Evolutionary conservation across 2,329 filamentous ascomycete genomes (phyloP).

Genomic region (Exophiala aquamarina): DNA sequence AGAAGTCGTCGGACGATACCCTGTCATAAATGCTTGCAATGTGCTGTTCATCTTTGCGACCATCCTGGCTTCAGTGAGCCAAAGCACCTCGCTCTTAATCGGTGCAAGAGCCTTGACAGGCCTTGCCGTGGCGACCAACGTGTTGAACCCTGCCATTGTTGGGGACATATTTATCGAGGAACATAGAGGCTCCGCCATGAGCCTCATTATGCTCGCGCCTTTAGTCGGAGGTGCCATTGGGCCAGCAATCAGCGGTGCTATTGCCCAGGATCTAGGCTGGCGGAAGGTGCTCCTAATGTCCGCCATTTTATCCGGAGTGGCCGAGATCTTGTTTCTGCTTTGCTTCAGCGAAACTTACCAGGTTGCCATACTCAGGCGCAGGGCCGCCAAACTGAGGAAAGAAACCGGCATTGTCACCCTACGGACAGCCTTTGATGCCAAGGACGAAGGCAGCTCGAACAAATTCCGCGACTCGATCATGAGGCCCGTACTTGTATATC

Average conservation of each 20-base stretch:
- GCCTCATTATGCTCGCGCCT: slow-evolving; percentile 57
- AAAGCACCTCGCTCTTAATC: slow-evolving; percentile 41
- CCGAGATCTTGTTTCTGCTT: slow-evolving; percentile 29
- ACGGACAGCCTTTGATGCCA: slow-evolving; percentile 21
- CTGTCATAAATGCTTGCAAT: slow-evolving; percentile 41
- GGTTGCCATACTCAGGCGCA: slow-evolving; percentile 31
- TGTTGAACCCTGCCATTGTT: slow-evolving; percentile 63
- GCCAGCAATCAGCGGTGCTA: slow-evolving; percentile 28
- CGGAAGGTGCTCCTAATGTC: slow-evolving; percentile 27
- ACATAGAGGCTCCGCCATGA: slow-evolving; percentile 59
- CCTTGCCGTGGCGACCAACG: slow-evolving; percentile 49
- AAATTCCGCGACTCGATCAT: slow-evolving; percentile 44
- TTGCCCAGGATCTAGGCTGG: slow-evolving; percentile 27
- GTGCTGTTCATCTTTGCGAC: slow-evolving; percentile 46
- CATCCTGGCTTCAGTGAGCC: slow-evolving; percentile 39
- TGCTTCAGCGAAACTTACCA: slow-evolving; percentile 35
- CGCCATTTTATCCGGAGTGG: slow-evolving; percentile 17
- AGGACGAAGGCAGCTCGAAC: slow-evolving; percentile 1
- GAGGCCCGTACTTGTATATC: slow-evolving; percentile 58
- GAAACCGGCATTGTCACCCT: slow-evolving; percentile 29
- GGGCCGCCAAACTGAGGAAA: slow-evolving; percentile 31
- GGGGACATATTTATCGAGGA: slow-evolving; percentile 63
- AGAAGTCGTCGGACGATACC: slow-evolving; percentile 43
- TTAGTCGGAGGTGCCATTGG: slow-evolving; percentile 40
- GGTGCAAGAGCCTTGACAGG: slow-evolving; percentile 45